Base-by-base conservation (phyloP, 176 grass and related monocot genomes). In the Rhipidocladum racemiflorum region DNA sequence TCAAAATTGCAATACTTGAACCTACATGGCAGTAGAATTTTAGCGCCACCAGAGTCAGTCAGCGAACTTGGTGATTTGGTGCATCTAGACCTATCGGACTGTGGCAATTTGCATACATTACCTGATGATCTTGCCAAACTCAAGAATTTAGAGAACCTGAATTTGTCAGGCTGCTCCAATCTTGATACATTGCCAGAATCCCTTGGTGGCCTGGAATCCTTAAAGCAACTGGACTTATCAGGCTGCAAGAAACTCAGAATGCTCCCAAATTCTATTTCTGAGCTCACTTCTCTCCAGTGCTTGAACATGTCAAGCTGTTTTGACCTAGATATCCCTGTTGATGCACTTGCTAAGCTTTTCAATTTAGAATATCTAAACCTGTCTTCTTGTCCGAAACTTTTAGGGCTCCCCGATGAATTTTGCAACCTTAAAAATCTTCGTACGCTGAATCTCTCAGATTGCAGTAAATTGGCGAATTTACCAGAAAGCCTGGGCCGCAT, bases 361-460 rank as follows among this genome's bases (percentile, higher is more conserved):
- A 27, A 17, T 0, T 61, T 76, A 16, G 35, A 43, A 0, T 76
- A 57, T 59, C 0, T 76, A 42, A 38, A 76, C 15, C 25, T 76
- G 53, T 76, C 73, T 16, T 76, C 53, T 25, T 60, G 34, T 42
- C 51, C 32, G 6, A 76, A 76, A 42, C 73, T 59, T 25, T 1
- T 27, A 40, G 35, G 35, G 1, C 73, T 76, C 4, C 73, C 73
- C 25, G 2, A 76, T 27, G 54, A 76, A 18, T 76, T 75, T 76
- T 76, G 73, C n/a, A 43, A 6, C 73, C 73, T 76, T 60, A 1
- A 42, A 27, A 20, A 42, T 40, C 73, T 76, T 21, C 32, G 42
- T 5, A 76, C 73, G 18, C 73, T 76, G 20, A 42, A 60, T 76
- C 73, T 76, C 14, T 76, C 73, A 10, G 34, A 42, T 16, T 76